phyloP scores from a whole-genome alignment of 495 filamentous ascomycete genomes.

The Schizothecium vesticola region DNA sequence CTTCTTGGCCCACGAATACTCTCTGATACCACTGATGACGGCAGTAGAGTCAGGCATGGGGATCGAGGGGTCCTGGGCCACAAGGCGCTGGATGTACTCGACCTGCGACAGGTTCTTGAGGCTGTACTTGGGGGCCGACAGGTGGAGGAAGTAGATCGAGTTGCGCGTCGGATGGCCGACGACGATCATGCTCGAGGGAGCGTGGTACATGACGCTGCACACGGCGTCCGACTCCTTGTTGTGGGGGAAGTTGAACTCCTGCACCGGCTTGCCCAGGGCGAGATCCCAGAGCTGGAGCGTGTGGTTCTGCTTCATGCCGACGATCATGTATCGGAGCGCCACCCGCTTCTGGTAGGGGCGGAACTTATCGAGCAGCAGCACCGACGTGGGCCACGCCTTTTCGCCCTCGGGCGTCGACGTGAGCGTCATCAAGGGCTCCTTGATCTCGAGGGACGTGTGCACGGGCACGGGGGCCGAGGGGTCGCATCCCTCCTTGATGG shows the following conservation, averaged over 20 bases:
- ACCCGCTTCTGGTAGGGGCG: constrained; percentile 80
- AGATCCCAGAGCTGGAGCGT: constrained; percentile 99
- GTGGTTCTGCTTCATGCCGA: constrained; percentile 98
- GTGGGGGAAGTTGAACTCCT: constrained; percentile 94
- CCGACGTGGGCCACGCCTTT: constrained; percentile 92
- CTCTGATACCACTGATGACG: constrained; percentile 89
- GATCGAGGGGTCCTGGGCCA: constrained; percentile 63
- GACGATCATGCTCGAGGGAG: constrained; percentile 81
- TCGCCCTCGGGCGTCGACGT: constrained; percentile 71
- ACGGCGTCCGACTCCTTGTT: constrained; percentile 94
- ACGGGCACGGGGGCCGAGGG: constrained; percentile 44
- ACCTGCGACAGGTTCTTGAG: constrained; percentile 78
- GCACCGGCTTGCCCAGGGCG: constrained; percentile 85
- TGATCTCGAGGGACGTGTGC: constrained; percentile 61
- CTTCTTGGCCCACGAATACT: constrained; percentile 86
- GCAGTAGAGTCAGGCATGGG: constrained; percentile 87
- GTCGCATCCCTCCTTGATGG: constrained; percentile 50
- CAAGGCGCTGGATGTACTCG: constrained; percentile 70
- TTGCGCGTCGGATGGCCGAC: constrained; percentile 96
- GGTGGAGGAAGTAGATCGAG: constrained; percentile 91
- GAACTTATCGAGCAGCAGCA: constrained; percentile 91
- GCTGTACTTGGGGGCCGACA: constrained; percentile 88
- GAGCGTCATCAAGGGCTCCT: constrained; percentile 70
- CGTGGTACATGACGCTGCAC: constrained; percentile 92
- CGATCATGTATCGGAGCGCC: constrained; percentile 87